Percentiles rank a stretch among this genome's conserved stretches.
Conservation (phyloP, 148 eudicot species). For the Amaranthus cruentus region DNA sequence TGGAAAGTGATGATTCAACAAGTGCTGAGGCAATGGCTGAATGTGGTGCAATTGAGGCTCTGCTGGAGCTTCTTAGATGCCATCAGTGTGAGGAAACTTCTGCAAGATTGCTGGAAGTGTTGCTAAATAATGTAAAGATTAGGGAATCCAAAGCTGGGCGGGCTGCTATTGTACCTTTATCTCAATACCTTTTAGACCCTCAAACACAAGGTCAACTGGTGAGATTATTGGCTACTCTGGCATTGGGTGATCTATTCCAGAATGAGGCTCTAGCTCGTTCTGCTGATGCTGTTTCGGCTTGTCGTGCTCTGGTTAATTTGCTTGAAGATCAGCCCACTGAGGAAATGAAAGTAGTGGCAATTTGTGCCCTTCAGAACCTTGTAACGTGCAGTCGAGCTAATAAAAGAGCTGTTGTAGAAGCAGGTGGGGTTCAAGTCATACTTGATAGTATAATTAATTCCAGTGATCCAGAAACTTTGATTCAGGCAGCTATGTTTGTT, state of each 20-base stretch:
- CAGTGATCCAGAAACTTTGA: conserved; percentile 88
- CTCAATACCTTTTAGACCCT: conserved; percentile 96
- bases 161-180: conserved; percentile 78
- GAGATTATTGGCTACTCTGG: conserved; percentile 81
- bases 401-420: conserved; percentile 98
- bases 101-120: conserved; percentile 85
- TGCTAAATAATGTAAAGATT: conserved; percentile 84
- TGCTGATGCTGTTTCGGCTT: conserved; percentile 92
- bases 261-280: conserved; percentile 88
- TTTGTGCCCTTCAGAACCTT: conserved; percentile 94
- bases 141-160: conserved; percentile 84
- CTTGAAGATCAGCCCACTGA: conserved; percentile 98
- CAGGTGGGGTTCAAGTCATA: conserved; percentile 92
- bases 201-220: conserved; percentile 98
- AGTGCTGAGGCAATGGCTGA: conserved; percentile 97
- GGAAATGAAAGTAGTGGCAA: conserved; percentile 97
- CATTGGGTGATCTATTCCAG: conserved; percentile 95
- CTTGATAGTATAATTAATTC: conserved; percentile 92
- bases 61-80: conserved; percentile 78
- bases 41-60: conserved; percentile 98
- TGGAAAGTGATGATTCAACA: conserved; percentile 89
- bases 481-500: conserved; percentile 91
- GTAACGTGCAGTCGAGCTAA: conserved; percentile 89
- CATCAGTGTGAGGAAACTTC: conserved; percentile 93
- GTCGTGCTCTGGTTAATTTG: conserved; percentile 84